These are phyloP conservation scores for Paulownia fortunei DNA, from an alignment of 257 asterid species.

Conservation along the genomic window DNA sequence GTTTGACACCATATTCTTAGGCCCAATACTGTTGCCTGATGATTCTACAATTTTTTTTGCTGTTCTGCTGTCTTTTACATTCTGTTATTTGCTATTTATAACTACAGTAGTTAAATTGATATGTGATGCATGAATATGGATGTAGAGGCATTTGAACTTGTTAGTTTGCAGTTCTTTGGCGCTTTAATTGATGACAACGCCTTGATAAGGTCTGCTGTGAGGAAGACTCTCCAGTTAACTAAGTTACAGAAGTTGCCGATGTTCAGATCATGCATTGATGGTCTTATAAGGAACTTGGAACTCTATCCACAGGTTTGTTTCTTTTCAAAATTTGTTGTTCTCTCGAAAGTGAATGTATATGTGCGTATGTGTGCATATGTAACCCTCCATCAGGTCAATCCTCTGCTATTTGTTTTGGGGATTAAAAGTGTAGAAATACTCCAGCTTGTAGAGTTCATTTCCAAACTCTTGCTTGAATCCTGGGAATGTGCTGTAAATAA, in stretches of 20 bases:
- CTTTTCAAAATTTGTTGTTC: conserved; percentile 13
- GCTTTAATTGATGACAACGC: conserved; percentile 57
- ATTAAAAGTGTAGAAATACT: background rate
- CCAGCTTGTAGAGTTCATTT: background rate
- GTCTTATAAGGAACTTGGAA: conserved; percentile 69
- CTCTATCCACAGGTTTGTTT: conserved; percentile 76
- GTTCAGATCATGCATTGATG: conserved; percentile 64
- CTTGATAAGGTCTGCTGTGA: conserved; percentile 69
- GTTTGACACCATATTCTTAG: conserved; percentile 15
- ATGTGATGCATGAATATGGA: conserved; percentile 24
- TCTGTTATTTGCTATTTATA: conserved; percentile 22
- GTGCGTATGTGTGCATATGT: background rate
- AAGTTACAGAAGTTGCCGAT: conserved; percentile 57
- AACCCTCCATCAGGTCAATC: background rate
- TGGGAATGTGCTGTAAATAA: background rate
- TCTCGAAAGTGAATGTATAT: conserved; percentile 22
- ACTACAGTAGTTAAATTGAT: conserved; percentile 10
- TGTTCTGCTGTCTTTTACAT: conserved; percentile 11
- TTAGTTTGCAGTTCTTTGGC: conserved; percentile 71
- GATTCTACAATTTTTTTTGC: background rate
- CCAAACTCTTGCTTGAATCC: background rate
- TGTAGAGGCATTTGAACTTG: conserved; percentile 29
- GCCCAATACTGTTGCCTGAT: conserved; percentile 8
- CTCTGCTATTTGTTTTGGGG: background rate
- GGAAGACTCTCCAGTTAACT: conserved; percentile 61